phyloP scores from a whole-genome alignment of 192 early-diverging fungal genomes.

The Coemansia sp. region DNA sequence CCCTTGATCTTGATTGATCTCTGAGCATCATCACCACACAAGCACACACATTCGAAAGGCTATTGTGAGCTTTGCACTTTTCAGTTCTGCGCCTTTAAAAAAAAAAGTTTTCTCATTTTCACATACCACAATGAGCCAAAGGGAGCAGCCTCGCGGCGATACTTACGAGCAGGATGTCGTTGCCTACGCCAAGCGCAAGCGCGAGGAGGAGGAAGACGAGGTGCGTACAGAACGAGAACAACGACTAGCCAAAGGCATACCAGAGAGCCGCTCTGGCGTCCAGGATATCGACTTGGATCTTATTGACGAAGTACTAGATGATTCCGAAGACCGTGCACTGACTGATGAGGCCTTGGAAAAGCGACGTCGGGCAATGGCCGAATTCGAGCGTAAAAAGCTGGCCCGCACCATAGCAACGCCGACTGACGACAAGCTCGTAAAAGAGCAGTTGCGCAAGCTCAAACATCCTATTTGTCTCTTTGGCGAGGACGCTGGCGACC shows the following conservation, averaged over 20 bases:
- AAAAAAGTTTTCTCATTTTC: neutral
- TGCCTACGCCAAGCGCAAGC: slow-evolving; percentile 51
- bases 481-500: slow-evolving; percentile 89
- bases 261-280: neutral
- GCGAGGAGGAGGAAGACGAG: slow-evolving; percentile 35
- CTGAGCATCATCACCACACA: neutral
- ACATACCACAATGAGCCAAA: neutral
- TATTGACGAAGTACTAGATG: slow-evolving; percentile 29
- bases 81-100: neutral
- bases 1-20: neutral
- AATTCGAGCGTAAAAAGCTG: slow-evolving; percentile 75
- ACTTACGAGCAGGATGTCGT: slow-evolving; percentile 35
- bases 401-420: slow-evolving; percentile 85
- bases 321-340: slow-evolving; percentile 18
- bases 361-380: slow-evolving; percentile 57
- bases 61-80: neutral
- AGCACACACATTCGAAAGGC: neutral
- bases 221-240: slow-evolving; percentile 7
- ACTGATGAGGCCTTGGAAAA: slow-evolving; percentile 30
- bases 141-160: slow-evolving; percentile 4
- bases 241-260: neutral
- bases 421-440: slow-evolving; percentile 84
- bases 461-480: slow-evolving; percentile 91
- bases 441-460: slow-evolving; percentile 71
- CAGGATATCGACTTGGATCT: slow-evolving; percentile 32